Percentiles rank a stretch among this genome's conserved stretches.
These are phyloP conservation scores for Nakaseomyces nivariensis DNA, from an alignment of 1,139 yeast genomes.

Conservation along the genomic window DNA sequence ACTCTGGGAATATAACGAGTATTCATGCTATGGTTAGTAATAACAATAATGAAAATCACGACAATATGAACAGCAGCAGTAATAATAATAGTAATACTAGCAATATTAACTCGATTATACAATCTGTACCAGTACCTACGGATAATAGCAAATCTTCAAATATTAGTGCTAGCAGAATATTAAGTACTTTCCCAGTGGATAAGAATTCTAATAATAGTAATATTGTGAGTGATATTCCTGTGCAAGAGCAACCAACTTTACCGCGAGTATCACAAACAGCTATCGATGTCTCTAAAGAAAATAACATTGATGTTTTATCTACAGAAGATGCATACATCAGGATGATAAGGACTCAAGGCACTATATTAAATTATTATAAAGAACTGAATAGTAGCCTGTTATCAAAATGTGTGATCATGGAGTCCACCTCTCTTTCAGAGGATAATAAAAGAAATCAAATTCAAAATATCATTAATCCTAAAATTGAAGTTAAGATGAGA, in stretches of 20 bases:
- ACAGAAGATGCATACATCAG: not conserved
- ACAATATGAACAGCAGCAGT: not conserved
- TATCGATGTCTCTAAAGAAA: not conserved
- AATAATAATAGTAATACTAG: not conserved
- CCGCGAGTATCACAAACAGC: not conserved
- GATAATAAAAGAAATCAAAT: slow-evolving; percentile 20
- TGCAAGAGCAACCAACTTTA: not conserved
- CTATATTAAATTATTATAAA: not conserved
- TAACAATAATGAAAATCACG: not conserved
- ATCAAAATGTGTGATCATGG: slow-evolving; percentile 24
- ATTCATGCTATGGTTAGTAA: not conserved
- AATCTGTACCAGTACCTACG: not conserved
- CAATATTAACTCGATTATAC: not conserved
- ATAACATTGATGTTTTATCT: not conserved
- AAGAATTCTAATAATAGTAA: not conserved
- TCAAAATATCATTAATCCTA: slow-evolving; percentile 17
- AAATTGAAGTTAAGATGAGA: not conserved
- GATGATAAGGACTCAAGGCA: not conserved
- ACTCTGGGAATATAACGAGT: not conserved
- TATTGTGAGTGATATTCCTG: not conserved
- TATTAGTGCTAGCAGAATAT: not conserved
- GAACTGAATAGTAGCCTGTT: slow-evolving; percentile 14
- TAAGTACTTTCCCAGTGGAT: not conserved
- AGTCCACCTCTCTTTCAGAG: slow-evolving; percentile 28
- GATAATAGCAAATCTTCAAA: slow-evolving; percentile 1